A percentile compares a stretch with the other conserved stretches of the same genome.
phyloP scores from a whole-genome alignment of 768 basidiomycete species.

The Aureoboletus auriporus region DNA sequence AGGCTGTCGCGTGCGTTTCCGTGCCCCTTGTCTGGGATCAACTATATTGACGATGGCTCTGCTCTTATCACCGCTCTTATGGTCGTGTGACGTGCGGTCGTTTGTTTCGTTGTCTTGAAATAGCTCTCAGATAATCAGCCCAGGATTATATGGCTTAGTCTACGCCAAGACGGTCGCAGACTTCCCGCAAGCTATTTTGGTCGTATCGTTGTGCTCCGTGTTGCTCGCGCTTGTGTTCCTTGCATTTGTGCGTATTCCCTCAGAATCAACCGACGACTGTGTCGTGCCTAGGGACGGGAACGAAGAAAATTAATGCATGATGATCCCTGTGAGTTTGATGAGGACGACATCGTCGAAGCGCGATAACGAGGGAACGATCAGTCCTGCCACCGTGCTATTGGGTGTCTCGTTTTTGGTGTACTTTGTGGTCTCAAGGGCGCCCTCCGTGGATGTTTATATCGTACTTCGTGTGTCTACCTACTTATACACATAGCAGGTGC shows the following conservation, averaged over 20 bases:
- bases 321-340: slow-evolving; percentile 1
- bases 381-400: neutral
- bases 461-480: too few relatives aligned
- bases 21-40: neutral
- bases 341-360: slow-evolving; percentile 1
- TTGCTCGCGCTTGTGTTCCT: slow-evolving; percentile 43
- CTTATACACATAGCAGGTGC: neutral
- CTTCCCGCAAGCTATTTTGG: slow-evolving; percentile 69
- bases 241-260: slow-evolving; percentile 42
- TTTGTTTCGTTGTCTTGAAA: neutral
- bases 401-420: neutral
- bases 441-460: too few relatives aligned
- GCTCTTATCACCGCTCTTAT: neutral
- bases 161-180: slow-evolving; percentile 68
- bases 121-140: slow-evolving; percentile 67
- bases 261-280: neutral
- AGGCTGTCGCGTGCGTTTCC: slow-evolving; percentile 49
- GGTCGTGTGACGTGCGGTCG: neutral
- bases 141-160: slow-evolving; percentile 66
- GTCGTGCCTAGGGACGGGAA: neutral
- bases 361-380: slow-evolving; percentile 1
- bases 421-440: neutral
- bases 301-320: neutral
- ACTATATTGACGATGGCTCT: neutral
- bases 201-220: slow-evolving; percentile 43